phyloP scores from a whole-genome alignment of 2,329 filamentous ascomycete species.

The Tricladium varicosporioides region DNA sequence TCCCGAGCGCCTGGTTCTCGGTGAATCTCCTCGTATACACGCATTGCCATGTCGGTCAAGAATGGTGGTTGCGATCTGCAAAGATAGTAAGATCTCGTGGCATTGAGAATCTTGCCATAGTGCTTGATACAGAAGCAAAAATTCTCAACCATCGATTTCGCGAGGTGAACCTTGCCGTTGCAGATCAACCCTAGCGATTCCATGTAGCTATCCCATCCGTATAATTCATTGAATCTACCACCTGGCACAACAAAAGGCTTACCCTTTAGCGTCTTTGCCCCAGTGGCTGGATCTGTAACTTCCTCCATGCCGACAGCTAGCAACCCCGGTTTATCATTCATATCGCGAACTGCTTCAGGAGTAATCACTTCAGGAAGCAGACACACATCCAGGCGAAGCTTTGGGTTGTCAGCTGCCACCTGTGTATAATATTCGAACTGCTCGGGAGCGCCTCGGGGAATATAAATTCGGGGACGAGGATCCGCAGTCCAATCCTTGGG shows the following conservation, averaged over 20 bases:
- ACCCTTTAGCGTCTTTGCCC: conserved; percentile 69
- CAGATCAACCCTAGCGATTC: conserved; percentile 85
- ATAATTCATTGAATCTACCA: conserved; percentile 95
- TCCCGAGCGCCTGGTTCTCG: conserved; percentile 62
- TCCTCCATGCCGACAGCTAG: conserved; percentile 89
- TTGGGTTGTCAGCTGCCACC: conserved; percentile 74
- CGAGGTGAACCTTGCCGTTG: conserved; percentile 80
- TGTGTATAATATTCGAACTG: conserved; percentile 87
- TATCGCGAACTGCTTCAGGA: conserved; percentile 73
- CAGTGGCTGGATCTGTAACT: conserved; percentile 62
- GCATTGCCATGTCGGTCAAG: conserved; percentile 93
- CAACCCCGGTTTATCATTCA: conserved; percentile 86
- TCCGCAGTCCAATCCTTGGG: conserved; percentile 95
- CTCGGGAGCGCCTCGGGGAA: conserved; percentile 79
- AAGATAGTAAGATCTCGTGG: conserved; percentile 93
- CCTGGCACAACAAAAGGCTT: conserved; percentile 96
- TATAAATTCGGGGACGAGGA: conserved; percentile 86
- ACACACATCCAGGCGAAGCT: conserved; percentile 84
- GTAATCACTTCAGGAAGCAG: conserved; percentile 76
- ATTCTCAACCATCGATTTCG: conserved; percentile 92
- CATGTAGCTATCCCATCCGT: conserved; percentile 99
- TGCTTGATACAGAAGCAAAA: conserved; percentile 98
- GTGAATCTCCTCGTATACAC: conserved; percentile 91
- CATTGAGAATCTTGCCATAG: conserved; percentile 97
- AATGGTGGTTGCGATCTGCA: conserved; percentile 94